Base-by-base conservation (phyloP, 2,329 filamentous ascomycete genomes). In the Epichloe brachyelytri region DNA sequence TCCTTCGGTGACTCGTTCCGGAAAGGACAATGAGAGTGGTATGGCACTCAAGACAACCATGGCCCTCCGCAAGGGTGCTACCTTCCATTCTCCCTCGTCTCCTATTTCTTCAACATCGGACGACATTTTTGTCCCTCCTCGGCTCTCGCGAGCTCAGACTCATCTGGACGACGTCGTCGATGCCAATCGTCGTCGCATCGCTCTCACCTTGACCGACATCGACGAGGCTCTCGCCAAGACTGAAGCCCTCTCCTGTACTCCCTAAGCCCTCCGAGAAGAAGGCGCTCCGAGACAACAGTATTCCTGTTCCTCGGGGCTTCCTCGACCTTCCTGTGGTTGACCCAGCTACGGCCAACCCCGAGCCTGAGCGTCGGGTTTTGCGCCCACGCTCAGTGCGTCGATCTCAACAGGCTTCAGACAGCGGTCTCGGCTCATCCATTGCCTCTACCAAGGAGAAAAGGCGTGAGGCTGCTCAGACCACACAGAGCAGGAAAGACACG, bases 371-470 rank as follows among this genome's bases (percentile, higher is more conserved):
- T 53, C 73, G 73, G 54, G 68, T 76, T 40, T 65, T 77, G 56
- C 78, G 76, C 53, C 74, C 76, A 56, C 77, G 76, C 53, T 71
- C 69, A 48, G 75, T 75, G 52, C 76, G 80, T 62, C 70, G 72
- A 54, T 74, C 73, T 43, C 77, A 82, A 62, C 78, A 89, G 68
- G 79, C 80, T 53, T 93, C 88, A 15, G 90, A 96, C 71, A 95
- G 89, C 65, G 90, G 88, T 50, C 74, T 96, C 56, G 90, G 90
- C 49, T 86, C 88, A 43, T 95, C 89, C 41, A 76, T 95, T 61
- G 78, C 75, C 54, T 85, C 80, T 46, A 75, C 71, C 36, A 72
- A 70, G 51, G 74, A 79, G 56, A 77, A 78, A 56, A 77, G 79
- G 63, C 65, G 71, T 57, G 65, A 66, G 46, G 61, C 58, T 53